Base-by-base conservation (phyloP, 306 rosid genomes). In the Nissolia schottii region DNA sequence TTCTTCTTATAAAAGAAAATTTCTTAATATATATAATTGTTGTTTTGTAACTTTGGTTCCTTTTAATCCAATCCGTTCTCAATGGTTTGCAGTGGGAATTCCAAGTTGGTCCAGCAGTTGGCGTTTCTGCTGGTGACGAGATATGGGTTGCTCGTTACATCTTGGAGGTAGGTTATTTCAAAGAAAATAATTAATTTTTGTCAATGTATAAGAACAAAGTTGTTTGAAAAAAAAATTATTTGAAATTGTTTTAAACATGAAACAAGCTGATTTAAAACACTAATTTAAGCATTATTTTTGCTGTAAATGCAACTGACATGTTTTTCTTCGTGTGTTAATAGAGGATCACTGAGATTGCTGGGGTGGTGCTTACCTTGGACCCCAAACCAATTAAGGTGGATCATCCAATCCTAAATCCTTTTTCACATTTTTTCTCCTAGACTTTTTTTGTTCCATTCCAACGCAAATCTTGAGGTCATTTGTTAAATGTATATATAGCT, bases 41-140 rank as follows among this genome's bases (percentile, higher is more conserved):
- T 0, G 3, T 37, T n/a, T 6, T 55, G 7, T 25, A 32, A n/a
- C 8, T 25, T 37, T 3, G 40, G 40, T 34, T 13, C 4, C 46
- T 56, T 35, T 8, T 13, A 12, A 69, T 16, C 22, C 7, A 65
- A 7, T 75, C 51, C 71, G 11, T 29, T 51, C 3, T 67, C 54
- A 22, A 9, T 64, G 13, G 29, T 46, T 41, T 73, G 15, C 18
- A 92, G 94, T 93, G 98, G 98, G 98, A 93, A 51, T 93, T 86
- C 61, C 98, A 93, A 93, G 98, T 93, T 78, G 98, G 98, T 71
- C 98, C 98, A 4, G 31, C 90, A 0, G 88, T 87, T 14, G 98
- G 98, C 20, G 87, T 93, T 31, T 85, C 97, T 27, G 87, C 97
- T 12, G 97, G 83, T 55, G 98, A 93, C 31, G 96, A 93, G 63